These are phyloP conservation scores for Neofusicoccum kwambonambiense DNA, from an alignment of 2,329 filamentous ascomycete genomes.

Conservation along the genomic window DNA sequence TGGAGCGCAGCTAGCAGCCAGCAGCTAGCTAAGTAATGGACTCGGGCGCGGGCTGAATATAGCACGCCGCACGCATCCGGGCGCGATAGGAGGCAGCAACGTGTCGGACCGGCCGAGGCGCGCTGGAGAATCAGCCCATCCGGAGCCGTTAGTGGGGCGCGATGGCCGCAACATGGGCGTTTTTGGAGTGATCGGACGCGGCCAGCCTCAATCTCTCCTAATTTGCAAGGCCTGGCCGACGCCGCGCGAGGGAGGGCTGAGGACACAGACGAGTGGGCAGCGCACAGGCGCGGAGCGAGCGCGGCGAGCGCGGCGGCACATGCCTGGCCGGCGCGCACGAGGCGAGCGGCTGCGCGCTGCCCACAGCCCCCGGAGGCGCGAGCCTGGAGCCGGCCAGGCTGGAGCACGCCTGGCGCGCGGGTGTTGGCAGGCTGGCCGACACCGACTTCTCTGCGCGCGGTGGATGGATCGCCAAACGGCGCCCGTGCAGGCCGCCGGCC, in stretches of 20 bases:
- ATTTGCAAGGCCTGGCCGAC: background rate
- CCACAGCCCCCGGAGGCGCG: no score
- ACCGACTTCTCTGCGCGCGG: background rate
- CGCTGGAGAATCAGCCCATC: conserved; percentile 4
- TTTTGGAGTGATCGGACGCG: background rate
- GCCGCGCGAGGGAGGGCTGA: background rate
- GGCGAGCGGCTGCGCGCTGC: background rate
- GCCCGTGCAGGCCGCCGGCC: background rate
- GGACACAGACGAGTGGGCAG: background rate
- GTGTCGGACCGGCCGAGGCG: conserved; percentile 5
- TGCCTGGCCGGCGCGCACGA: background rate
- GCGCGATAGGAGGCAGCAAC: conserved; percentile 10
- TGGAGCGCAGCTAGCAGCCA: background rate
- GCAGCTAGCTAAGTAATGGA: background rate
- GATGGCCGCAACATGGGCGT: background rate
- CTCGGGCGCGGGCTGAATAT: background rate
- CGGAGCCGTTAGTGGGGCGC: background rate
- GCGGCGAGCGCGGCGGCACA: background rate
- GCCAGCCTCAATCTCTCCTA: conserved; percentile 1
- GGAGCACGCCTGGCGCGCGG: background rate
- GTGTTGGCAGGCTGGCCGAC: background rate
- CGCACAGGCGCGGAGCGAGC: background rate
- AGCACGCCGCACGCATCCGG: background rate
- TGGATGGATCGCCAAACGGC: conserved; percentile 12
- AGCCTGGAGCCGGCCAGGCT: background rate